A percentile compares a stretch with the other conserved stretches of the same genome.
phyloP scores from a whole-genome alignment of 352 stramenopile genomes.

The Globisporangium solare region DNA sequence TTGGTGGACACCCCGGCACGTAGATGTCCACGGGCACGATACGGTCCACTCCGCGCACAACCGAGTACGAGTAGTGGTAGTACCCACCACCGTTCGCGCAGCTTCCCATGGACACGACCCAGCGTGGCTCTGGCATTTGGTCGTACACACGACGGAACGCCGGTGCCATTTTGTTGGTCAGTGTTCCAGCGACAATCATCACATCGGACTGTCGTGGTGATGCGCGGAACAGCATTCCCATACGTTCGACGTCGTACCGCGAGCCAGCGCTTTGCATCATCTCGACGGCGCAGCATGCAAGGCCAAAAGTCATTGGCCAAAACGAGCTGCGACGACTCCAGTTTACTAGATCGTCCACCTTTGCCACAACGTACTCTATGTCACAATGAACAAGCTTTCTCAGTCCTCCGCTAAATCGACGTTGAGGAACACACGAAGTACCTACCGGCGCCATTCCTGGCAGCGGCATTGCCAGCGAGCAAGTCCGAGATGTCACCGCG shows the following conservation, averaged over 20 bases:
- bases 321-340: slow-evolving; percentile 96
- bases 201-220: slow-evolving; percentile 95
- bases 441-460: slow-evolving; percentile 46
- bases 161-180: slow-evolving; percentile 99
- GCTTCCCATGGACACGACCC: slow-evolving; percentile 98
- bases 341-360: slow-evolving; percentile 98
- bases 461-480: slow-evolving; percentile 28
- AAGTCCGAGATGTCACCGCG: slow-evolving; percentile 40
- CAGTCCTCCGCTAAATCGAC: slow-evolving; percentile 27
- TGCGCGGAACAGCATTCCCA: slow-evolving; percentile 98
- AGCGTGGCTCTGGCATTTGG: slow-evolving; percentile 99
- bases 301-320: slow-evolving; percentile 99
- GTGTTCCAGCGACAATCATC: slow-evolving; percentile 99
- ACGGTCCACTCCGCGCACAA: slow-evolving; percentile 95
- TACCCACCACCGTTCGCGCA: slow-evolving; percentile 95
- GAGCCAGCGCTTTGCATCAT: slow-evolving; percentile 94
- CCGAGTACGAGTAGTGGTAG: slow-evolving; percentile 94
- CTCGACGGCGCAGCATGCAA: slow-evolving; percentile 99
- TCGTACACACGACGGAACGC: slow-evolving; percentile 96
- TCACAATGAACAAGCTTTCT: too few relatives aligned
- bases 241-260: slow-evolving; percentile 98
- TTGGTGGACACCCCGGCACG: slow-evolving; percentile 96
- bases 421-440: neutral
- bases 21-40: slow-evolving; percentile 99
- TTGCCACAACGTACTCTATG: slow-evolving; percentile 96